Base-by-base conservation (phyloP, 2,329 filamentous ascomycete species). In the Sphaerulina musiva region DNA sequence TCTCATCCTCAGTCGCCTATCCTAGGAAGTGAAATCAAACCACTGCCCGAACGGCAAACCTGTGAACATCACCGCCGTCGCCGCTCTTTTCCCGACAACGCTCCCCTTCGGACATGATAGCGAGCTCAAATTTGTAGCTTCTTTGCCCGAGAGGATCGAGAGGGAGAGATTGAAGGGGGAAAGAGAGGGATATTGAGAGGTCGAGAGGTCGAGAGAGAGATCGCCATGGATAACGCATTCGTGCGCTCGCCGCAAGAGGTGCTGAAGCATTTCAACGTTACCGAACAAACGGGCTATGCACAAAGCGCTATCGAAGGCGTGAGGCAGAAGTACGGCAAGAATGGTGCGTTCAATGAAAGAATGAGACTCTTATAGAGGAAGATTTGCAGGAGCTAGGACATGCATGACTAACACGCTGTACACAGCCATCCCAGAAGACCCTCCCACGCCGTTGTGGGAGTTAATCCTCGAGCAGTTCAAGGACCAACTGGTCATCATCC, bases 391-490 rank as follows among this genome's bases (percentile, higher is more conserved):
- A 29, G 26, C 26, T 29, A 29, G 26, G 29, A 20, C 4, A 32
- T 12, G 26, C 17, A 39, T 20, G 23, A 23, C 60, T 67, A 43
- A 67, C 55, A 48, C 12, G 11, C 7, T 7, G 31, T 36, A 10
- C 2, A 42, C 59, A 88, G 84, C 84, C 53, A 78, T 89, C 53
- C 80, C 83, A 44, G 93, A 98, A 76, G 93, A 98, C 62, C 93
- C 93, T 51, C 90, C 93, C 2, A 98, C 93, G 32, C 93, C 93
- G 39, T 72, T 98, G 46, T 98, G 92, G 93, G 83, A 97, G 74
- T 84, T 98, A 59, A 89, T 98, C 53, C 80, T 98, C 55, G 93
- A 98, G 75, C 93, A 98, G 72, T 98, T 98, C 80, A 96, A 98
- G 74, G 93, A 98, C 70, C 93, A 98, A 73, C 83, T 98, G 46